Base-by-base conservation (phyloP, 257 asterid genomes). In the Hygrophila difformis region DNA sequence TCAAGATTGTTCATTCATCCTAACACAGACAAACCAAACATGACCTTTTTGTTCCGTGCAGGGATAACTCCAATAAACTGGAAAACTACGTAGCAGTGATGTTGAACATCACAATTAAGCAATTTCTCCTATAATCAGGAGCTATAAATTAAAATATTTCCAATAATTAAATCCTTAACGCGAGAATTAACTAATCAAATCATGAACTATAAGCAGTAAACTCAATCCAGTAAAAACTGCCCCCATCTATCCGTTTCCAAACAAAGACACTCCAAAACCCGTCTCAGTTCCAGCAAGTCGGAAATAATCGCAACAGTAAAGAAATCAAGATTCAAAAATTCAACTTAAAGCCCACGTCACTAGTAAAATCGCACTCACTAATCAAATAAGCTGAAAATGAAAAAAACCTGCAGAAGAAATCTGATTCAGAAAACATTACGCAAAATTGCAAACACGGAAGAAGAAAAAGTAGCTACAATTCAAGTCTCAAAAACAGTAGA, bases 321-420 rank as follows among this genome's bases (percentile, higher is more conserved):
- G n/a, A n/a, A n/a, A n/a, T n/a, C n/a, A n/a, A n/a, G n/a, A n/a
- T n/a, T n/a, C n/a, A n/a, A n/a, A n/a, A n/a, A n/a, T n/a, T n/a
- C n/a, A n/a, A n/a, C n/a, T n/a, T n/a, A n/a, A n/a, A n/a, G 8
- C 57, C 18, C 44, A 16, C 61, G 57, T 57, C 60, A 12, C 23
- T 19, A 56, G 6, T 47, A 18, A 29, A 47, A 37, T 39, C 52
- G 41, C 45, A 35, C 46, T 38, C 40, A 46, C 43, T 16, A 40
- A 42, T 47, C 65, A 34, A 53, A 45, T 51, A 42, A 64, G 37
- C 48, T 26, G 26, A 1, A 51, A 64, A 20, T 3, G 1, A 23
- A 24, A 13, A n/a, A 14, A 29, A 12, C n/a, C n/a, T n/a, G n/a
- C n/a, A n/a, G n/a, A n/a, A n/a, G n/a, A 26, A 26, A 26, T 26